These are phyloP conservation scores for Diaporthe amygdali DNA, from an alignment of 2,329 filamentous ascomycete species.

Conservation along the genomic window DNA sequence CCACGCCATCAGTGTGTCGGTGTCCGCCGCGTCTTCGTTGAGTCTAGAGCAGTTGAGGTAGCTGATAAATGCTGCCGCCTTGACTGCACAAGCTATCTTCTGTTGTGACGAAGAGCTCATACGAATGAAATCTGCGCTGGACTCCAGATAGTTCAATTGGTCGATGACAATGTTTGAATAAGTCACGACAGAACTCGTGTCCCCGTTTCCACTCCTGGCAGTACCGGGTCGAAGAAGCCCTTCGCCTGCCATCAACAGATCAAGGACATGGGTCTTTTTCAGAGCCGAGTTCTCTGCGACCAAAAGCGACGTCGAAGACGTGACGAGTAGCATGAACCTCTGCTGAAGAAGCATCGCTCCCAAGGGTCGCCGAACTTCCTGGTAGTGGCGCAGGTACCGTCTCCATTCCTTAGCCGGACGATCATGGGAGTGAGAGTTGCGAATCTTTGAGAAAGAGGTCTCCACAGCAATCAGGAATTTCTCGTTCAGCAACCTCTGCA, in stretches of 20 bases:
- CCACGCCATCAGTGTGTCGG: conserved; percentile 81
- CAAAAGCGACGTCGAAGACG: conserved; percentile 77
- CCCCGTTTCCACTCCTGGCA: conserved; percentile 50
- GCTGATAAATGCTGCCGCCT: conserved; percentile 79
- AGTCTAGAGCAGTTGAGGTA: conserved; percentile 86
- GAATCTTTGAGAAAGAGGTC: conserved; percentile 86
- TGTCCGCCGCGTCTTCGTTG: conserved; percentile 80
- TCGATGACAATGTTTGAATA: conserved; percentile 78
- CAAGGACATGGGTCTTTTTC: conserved; percentile 70
- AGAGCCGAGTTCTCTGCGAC: conserved; percentile 67
- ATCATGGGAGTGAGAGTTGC: conserved; percentile 74
- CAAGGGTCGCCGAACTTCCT: conserved; percentile 77
- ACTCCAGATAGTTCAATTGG: conserved; percentile 86
- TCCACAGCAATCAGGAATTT: conserved; percentile 86
- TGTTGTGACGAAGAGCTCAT: conserved; percentile 88
- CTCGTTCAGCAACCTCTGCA: conserved; percentile 80
- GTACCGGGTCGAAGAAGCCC: conserved; percentile 50
- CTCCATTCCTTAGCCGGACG: conserved; percentile 83
- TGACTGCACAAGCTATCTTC: conserved; percentile 82
- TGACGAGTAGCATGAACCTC: conserved; percentile 84
- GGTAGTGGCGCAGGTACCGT: conserved; percentile 82
- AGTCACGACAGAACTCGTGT: conserved; percentile 62
- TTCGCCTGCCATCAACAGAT: conserved; percentile 70
- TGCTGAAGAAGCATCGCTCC: conserved; percentile 91
- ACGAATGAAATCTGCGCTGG: conserved; percentile 86